A percentile compares a stretch with the other conserved stretches of the same genome.
Evolutionary conservation across 306 rosid species (phyloP).

Genomic region (Cucumis melo): DNA sequence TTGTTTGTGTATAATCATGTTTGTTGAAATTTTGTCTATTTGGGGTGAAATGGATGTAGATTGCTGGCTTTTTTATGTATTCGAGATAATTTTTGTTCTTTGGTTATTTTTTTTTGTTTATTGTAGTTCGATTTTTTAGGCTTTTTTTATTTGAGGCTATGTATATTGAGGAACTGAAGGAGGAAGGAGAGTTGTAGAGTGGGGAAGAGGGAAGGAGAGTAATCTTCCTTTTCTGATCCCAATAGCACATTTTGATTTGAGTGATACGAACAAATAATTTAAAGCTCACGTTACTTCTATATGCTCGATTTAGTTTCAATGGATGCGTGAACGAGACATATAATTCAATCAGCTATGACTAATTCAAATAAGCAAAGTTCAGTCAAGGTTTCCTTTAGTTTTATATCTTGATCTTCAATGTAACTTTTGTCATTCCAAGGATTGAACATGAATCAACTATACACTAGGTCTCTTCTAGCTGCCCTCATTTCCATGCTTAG

Average conservation of each 20-base stretch:
- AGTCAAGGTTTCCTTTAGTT: background rate
- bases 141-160: no score
- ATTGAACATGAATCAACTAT: conserved; percentile 49
- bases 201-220: conserved; percentile 28
- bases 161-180: conserved; percentile 81
- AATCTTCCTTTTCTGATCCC: conserved; percentile 3
- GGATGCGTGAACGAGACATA: background rate
- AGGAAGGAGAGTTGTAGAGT: conserved; percentile 33
- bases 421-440: conserved; percentile 39
- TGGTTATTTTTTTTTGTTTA: background rate
- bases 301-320: background rate
- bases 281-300: background rate
- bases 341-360: conserved; percentile 69
- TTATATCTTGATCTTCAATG: conserved; percentile 1
- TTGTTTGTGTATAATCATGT: background rate
- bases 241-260: background rate
- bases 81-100: conserved; percentile 17
- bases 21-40: background rate
- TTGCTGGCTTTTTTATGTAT: conserved; percentile 4
- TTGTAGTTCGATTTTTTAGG: conserved; percentile 11
- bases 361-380: conserved; percentile 6
- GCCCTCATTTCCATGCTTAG: conserved; percentile 89
- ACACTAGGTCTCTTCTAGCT: conserved; percentile 61
- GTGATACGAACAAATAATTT: background rate
- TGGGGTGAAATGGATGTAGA: conserved; percentile 5